Base-by-base conservation (phyloP, 108 stramenopile species). In the Cyclotella sp. region DNA sequence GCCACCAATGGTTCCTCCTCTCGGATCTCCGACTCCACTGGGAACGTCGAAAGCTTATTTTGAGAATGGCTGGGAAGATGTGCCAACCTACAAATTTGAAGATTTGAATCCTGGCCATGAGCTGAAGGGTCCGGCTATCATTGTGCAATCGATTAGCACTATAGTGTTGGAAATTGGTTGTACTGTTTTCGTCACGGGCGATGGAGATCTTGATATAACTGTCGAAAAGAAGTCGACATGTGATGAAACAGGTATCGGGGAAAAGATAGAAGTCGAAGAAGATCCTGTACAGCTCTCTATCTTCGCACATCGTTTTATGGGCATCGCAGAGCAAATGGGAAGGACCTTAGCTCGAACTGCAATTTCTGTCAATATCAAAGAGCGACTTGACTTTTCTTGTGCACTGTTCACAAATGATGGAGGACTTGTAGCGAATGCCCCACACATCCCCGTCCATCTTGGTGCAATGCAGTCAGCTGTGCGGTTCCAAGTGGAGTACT, bases 301-400 rank as follows among this genome's bases (percentile, higher is more conserved):
- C 45, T 97, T 92, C 82, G 88, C 93, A 6, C 96, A 97, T 75
- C 91, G 97, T 22, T 99, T 99, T 88, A 99, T 99, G 99, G 95
- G 98, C 21, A 98, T 99, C 77, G 99, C 99, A 10, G 99, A 99
- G 78, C 98, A 98, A 86, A 98, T 98, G 98, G 99, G 99, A 22
- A 87, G 97, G 44, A 98, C 98, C 21, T 82, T 99, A 30, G 95
- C 97, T 67, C 86, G 99, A 39, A 98, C 95, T 6, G 91, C 97
- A 2, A 93, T 93, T 69, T 95, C 93, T 51, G 99, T 99, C 46
- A 99, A 99, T 76, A 98, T 99, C 87, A 99, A 99, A 86, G 99
- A 99, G 78, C 85, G 99, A 21, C 88, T 99, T 10, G 99, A 99
- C 73, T 99, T 99, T 79, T 91, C 90, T 16, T 99, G 99, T 68